Base-by-base conservation (phyloP, 1,139 yeast genomes). In the Candida tunisiensis region DNA sequence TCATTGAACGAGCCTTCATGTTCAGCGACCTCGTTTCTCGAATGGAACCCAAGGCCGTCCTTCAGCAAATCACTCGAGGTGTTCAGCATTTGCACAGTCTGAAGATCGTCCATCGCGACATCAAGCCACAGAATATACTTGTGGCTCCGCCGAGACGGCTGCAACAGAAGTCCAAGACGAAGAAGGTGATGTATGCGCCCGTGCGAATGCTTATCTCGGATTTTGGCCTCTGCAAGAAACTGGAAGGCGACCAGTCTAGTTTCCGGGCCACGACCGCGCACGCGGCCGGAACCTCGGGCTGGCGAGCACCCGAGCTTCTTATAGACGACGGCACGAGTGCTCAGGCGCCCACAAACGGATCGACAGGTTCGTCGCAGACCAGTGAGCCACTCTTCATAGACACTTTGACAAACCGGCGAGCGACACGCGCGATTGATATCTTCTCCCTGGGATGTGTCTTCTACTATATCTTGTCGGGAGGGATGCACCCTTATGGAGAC, bases 201-300 rank as follows among this genome's bases (percentile, higher is more conserved):
- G 59, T 73, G 8, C 57, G 96, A 30, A 63, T 85, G 37, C 57
- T 91, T 28, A 83, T 88, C 16, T 83, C 95, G 1, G 99, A 88
- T 51, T 91, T 88, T 56, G 99, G 99, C 0, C 63, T 88, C 15
- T 88, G 98, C 50, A 85, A 88, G 45, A 79, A 78, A 45, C 55
- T 88, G 29, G 98, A 88, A 36, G 70, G 73, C 11, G 96, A 83
- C 40, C 95, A 88, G 49, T 78, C 93, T 2, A 80, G 94, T 6
- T 88, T 88, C 49, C 65, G 88, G 37, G 93, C 95, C 0, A 85
- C 94, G 1, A 74, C 88, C 1, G 83, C 83, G 17, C 77, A 82
- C 43, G 92, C 93, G 8, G 93, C 95, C 0, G 99, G 99, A 2
- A 88, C 98, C 0, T 69, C 88, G 6, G 99, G 99, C 2, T 88